Percentiles rank a stretch among this genome's conserved stretches.
phyloP scores from a whole-genome alignment of 208 protist genomes.

The Leishmania mexicana region DNA sequence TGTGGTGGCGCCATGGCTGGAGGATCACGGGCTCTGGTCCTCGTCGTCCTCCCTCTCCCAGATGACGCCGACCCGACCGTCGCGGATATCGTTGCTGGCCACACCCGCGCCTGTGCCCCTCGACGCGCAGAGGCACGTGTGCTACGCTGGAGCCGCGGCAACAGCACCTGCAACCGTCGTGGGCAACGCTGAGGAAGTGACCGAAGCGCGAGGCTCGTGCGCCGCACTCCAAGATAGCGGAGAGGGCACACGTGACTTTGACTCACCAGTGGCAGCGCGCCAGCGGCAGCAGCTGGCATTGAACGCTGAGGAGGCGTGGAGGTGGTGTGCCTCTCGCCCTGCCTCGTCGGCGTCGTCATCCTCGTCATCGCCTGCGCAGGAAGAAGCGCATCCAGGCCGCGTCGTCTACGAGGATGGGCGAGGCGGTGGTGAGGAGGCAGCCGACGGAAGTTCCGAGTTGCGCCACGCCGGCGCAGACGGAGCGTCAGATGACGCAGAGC shows the following conservation, averaged over 20 bases:
- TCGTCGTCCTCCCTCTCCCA: neutral
- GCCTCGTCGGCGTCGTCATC: neutral
- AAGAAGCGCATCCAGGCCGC: neutral
- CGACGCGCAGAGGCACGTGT: neutral
- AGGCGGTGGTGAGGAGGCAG: neutral
- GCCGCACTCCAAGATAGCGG: neutral
- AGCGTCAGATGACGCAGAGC: neutral
- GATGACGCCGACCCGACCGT: neutral
- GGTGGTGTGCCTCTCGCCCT: neutral
- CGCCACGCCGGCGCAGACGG: neutral
- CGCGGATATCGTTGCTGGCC: neutral
- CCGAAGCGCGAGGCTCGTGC: neutral
- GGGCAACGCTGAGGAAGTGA: neutral
- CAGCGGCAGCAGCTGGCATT: neutral
- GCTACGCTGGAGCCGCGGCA: neutral
- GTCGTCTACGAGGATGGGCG: neutral
- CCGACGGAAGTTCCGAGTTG: neutral
- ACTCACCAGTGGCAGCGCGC: neutral
- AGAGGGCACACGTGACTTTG: neutral
- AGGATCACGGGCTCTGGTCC: conserved; percentile 14
- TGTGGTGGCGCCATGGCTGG: conserved; percentile 6
- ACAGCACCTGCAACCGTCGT: neutral
- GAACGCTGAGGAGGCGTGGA: neutral
- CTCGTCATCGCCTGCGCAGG: neutral
- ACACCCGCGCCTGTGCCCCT: neutral